phyloP scores from a whole-genome alignment of 768 basidiomycete genomes.

The Udeniomyces megalosporus region DNA sequence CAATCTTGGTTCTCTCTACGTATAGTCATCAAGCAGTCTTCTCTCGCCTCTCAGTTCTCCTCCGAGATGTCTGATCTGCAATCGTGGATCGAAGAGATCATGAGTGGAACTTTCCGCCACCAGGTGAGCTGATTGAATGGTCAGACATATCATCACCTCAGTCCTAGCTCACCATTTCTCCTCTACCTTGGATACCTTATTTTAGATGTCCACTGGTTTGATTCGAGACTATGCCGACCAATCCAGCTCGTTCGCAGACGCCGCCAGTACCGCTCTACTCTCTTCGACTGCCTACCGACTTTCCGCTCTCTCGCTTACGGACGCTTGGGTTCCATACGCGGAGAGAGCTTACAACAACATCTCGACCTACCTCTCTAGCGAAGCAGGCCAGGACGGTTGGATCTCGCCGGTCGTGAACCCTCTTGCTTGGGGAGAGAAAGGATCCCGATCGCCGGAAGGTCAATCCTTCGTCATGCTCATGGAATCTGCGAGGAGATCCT shows the following conservation, averaged over 20 bases:
- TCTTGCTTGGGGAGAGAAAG: constrained; percentile 36
- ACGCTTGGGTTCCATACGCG: constrained; percentile 6
- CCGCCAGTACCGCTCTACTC: constrained; percentile 3
- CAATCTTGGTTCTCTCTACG: not conserved
- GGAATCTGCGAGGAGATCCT: constrained; percentile 60
- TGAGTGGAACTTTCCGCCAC: constrained; percentile 14
- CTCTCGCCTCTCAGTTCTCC: constrained; percentile 30
- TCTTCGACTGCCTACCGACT: constrained; percentile 9
- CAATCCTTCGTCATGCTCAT: constrained; percentile 65
- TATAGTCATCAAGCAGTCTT: constrained; percentile 23
- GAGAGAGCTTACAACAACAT: constrained; percentile 11
- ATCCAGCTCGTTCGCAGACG: not conserved
- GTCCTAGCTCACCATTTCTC: not conserved
- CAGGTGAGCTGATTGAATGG: constrained; percentile 3
- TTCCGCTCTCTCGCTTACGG: constrained; percentile 3
- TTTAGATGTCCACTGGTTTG: constrained; percentile 6
- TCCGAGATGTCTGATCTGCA: constrained; percentile 23
- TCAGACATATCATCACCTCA: not conserved
- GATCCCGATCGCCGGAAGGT: constrained; percentile 50
- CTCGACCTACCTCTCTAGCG: not conserved
- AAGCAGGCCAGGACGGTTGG: not conserved
- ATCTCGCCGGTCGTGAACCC: constrained; percentile 48
- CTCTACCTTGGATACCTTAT: not conserved
- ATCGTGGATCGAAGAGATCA: constrained; percentile 23
- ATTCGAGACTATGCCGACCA: constrained; percentile 7